Base-by-base conservation (phyloP, 2,329 filamentous ascomycete genomes). In the Diaporthe destruens region DNA sequence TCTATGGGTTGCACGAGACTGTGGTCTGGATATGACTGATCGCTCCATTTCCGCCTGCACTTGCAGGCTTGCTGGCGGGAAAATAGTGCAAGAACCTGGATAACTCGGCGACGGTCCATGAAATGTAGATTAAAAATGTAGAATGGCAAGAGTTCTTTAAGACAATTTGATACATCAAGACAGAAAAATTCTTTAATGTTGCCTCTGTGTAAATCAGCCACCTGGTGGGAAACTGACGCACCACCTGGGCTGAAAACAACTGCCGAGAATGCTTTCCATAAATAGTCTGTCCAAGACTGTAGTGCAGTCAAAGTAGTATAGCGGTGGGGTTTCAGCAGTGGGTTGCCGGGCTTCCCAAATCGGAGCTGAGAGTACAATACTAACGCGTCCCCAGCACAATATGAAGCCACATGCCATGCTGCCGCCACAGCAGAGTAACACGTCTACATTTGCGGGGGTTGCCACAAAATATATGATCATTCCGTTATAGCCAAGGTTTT, bases 301-400 rank as follows among this genome's bases (percentile, higher is more conserved):
- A 42, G 39, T 14, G 6, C 39, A 42, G 39, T 42, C 4, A 14
- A 42, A 42, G 39, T 42, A 4, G 16, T 14, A 42, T 42, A 42
- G 12, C 18, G 16, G 16, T 18, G 39, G 39, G 14, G 16, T 18
- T 42, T 6, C 16, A 16, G 55, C 11, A 42, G 55, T 18, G 55
- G 44, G 18, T 32, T 6, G 18, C 44, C 18, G 4, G 20, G 8
- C 42, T 32, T 29, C 12, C 29, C 55, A 23, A 34, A 55, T 29
- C 18, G 16, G 34, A 14, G 29, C 18, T 42, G 14, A 25, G 39
- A 59, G 42, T 25, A 74, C 73, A 74, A 74, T 74, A 32, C n/a
- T 29, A 74, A 71, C 20, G n/a, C 16, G 25, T 25, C n/a, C 36
- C 32, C 12, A 18, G 36, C n/a, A 74, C 67, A 74, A 74, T 74